Conservation (phyloP, 805 yeast genomes). For the Jamesozyma gamospora region DNA sequence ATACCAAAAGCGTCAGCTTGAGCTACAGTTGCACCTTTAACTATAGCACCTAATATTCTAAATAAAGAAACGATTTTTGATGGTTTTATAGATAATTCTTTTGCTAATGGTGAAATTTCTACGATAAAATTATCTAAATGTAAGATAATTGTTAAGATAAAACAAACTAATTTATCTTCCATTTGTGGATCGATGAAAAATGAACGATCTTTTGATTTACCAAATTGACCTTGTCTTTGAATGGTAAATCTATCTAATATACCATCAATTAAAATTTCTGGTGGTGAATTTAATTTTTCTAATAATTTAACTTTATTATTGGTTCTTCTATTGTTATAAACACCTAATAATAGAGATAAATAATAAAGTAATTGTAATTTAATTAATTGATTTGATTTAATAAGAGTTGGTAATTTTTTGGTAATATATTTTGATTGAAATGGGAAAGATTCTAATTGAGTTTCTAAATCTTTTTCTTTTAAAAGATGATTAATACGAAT, state of each 20-base stretch:
- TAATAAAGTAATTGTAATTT: constrained; percentile 68
- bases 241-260: constrained; percentile 64
- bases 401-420: constrained; percentile 35
- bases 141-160: constrained; percentile 58
- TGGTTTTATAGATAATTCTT: constrained; percentile 75
- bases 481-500: constrained; percentile 57
- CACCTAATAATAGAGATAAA: constrained; percentile 68
- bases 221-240: constrained; percentile 51
- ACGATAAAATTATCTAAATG: constrained; percentile 68
- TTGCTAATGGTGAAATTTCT: constrained; percentile 72
- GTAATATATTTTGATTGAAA: constrained; percentile 47
- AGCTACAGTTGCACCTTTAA: constrained; percentile 61
- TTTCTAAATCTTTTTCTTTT: constrained; percentile 41
- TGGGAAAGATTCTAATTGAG: constrained; percentile 53
- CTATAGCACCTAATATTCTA: constrained; percentile 72
- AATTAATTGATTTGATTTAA: constrained; percentile 38
- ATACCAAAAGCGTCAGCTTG: constrained; percentile 68
- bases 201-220: constrained; percentile 66
- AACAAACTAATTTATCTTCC: constrained; percentile 80
- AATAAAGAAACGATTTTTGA: constrained; percentile 57
- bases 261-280: constrained; percentile 64
- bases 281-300: constrained; percentile 56
- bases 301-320: constrained; percentile 49
- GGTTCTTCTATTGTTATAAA: constrained; percentile 62
- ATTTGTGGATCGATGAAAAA: constrained; percentile 77